Evolutionary conservation across 73 alveolate species (phyloP), one percentile per base, ranked within the genome.

Genomic region (Vitrella brassicaformis): DNA sequence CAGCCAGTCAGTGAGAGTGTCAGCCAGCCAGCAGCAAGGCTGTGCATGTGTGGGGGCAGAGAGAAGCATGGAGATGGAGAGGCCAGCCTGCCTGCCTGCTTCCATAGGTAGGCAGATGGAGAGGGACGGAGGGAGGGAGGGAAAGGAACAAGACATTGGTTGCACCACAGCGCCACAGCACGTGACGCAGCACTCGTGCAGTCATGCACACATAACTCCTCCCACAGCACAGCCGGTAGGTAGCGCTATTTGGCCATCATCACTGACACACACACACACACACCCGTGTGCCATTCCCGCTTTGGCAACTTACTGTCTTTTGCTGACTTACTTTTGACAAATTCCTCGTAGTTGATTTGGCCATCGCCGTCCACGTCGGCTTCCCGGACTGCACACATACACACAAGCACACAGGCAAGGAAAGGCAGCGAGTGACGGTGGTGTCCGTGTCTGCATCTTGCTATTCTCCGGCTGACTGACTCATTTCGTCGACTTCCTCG

Each of bases 401-500:
- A 39, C 56, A 14, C 56, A 39, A 8, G 4, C 56, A 39, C 56
- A 39, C 22, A 39, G 4, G 4, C 56, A 39, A 4, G 4, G 56
- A 39, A 4, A 39, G 56, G 22, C 56, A 8, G 22, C n/a, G n/a
- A n/a, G n/a, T n/a, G n/a, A n/a, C n/a, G n/a, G n/a, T n/a, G n/a
- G n/a, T n/a, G 72, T 80, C 82, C 9, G 64, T 30, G 75, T 80
- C 87, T 27, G 82, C 64, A 30, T 81, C 88, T 27, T 74, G 22
- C 56, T 4, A 39, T 73, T 14, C 56, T 8, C 56, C 14, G 56
- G 14, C 56, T 39, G 22, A 39, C 56, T 14, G 56, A n/a, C 85
- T 80, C 94, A 88, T 88, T 46, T 84, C 87, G 19, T 81, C 84
- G 45, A 88, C 47, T 71, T 88, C 94, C 0, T 80, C 92, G 19